A percentile compares a stretch with the other conserved stretches of the same genome.
Evolutionary conservation across 495 filamentous ascomycete genomes (phyloP).

Genomic region (Penicillium soppii): DNA sequence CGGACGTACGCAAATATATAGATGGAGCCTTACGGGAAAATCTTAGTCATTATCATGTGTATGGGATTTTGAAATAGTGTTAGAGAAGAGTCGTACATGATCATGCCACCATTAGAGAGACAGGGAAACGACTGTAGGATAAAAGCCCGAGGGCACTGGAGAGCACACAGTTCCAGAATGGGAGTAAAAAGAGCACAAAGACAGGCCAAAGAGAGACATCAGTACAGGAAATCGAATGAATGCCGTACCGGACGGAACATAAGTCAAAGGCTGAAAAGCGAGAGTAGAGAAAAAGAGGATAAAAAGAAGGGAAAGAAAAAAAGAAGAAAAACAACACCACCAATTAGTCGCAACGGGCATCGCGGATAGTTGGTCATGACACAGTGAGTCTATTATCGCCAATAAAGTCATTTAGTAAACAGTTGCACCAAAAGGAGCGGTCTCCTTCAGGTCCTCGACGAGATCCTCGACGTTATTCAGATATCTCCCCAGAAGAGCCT

Average conservation of each 20-base stretch:
- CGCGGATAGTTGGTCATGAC: slow-evolving; percentile 18
- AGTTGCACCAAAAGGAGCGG: slow-evolving; percentile 52
- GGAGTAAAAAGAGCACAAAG: slow-evolving; percentile 12
- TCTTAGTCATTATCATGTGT: neutral
- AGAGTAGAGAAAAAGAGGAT: slow-evolving; percentile 10
- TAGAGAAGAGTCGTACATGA: slow-evolving; percentile 26
- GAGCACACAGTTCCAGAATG: slow-evolving; percentile 20
- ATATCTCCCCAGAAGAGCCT: slow-evolving; percentile 74
- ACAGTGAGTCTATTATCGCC: slow-evolving; percentile 13
- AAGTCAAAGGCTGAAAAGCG: slow-evolving; percentile 17
- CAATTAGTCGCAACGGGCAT: slow-evolving; percentile 12
- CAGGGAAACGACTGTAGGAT: slow-evolving; percentile 12
- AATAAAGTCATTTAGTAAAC: slow-evolving; percentile 35
- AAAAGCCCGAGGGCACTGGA: slow-evolving; percentile 2
- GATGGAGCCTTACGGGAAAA: neutral
- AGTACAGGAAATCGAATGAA: slow-evolving; percentile 10
- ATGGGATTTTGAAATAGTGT: slow-evolving; percentile 13
- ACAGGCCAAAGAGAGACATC: slow-evolving; percentile 11
- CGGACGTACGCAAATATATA: neutral
- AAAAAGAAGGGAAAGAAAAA: slow-evolving; percentile 13
- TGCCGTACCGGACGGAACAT: slow-evolving; percentile 27
- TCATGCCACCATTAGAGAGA: slow-evolving; percentile 29
- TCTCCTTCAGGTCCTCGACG: slow-evolving; percentile 85
- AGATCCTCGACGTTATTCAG: slow-evolving; percentile 88
- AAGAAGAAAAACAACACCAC: slow-evolving; percentile 14